Evolutionary conservation across 305 asterid species (phyloP).

Genomic region (Rubia balearica): DNA sequence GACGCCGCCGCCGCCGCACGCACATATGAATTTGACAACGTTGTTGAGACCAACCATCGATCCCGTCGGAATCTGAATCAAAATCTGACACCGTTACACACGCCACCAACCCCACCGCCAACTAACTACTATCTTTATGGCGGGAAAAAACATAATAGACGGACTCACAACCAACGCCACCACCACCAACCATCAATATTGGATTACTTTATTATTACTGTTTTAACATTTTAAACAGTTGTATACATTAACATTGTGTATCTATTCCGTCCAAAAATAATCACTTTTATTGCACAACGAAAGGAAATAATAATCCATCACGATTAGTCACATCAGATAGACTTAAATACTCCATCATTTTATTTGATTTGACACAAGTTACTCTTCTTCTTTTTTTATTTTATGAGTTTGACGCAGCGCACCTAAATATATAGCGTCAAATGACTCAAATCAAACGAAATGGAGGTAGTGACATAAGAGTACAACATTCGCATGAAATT

Average conservation of each 20-base stretch:
- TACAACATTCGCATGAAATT: too few species aligned
- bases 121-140: not conserved
- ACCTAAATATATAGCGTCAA: too few species aligned
- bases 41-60: constrained; percentile 22
- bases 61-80: constrained; percentile 6
- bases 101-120: constrained; percentile 18
- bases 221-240: not conserved
- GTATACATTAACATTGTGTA: not conserved
- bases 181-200: constrained; percentile 4
- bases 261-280: not conserved
- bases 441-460: too few species aligned
- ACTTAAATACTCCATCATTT: too few species aligned
- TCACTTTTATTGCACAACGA: too few species aligned
- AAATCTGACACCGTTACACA: constrained; percentile 2
- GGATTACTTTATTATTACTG: not conserved
- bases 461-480: too few species aligned
- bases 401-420: too few species aligned
- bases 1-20: constrained; percentile 21
- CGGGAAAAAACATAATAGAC: not conserved
- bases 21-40: constrained; percentile 25
- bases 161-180: not conserved
- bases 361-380: too few species aligned
- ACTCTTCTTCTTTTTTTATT: too few species aligned
- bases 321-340: too few species aligned
- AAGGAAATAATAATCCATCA: too few species aligned